Percentiles rank a stretch among this genome's conserved stretches.
Conservation (phyloP, 208 protist genomes). For the Crithidia expoeki region DNA sequence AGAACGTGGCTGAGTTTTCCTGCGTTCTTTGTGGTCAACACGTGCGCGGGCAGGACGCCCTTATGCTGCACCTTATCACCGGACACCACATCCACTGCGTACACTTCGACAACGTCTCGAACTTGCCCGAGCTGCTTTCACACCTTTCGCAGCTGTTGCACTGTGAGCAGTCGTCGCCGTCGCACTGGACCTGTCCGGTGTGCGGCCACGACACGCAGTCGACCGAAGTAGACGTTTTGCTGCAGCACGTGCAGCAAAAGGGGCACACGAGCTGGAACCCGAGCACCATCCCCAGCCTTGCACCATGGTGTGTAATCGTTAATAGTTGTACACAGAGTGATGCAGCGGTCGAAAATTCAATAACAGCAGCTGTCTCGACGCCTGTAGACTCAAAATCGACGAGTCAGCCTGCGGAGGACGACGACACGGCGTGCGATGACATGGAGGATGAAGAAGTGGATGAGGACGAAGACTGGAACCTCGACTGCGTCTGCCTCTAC, state of each 20-base stretch:
- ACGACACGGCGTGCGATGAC: constrained; percentile 30
- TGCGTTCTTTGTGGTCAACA: constrained; percentile 59
- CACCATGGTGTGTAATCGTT: constrained; percentile 40
- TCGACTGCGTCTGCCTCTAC: constrained; percentile 64
- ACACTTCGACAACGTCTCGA: constrained; percentile 64
- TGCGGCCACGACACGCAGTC: constrained; percentile 34
- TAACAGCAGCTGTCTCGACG: not conserved
- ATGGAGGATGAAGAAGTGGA: constrained; percentile 50
- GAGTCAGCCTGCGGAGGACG: constrained; percentile 22
- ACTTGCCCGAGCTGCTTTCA: constrained; percentile 52
- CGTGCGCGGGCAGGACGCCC: constrained; percentile 49
- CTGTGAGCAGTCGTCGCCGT: not conserved
- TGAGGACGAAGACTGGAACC: constrained; percentile 61
- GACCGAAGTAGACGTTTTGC: constrained; percentile 5
- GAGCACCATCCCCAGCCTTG: constrained; percentile 49
- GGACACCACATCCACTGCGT: constrained; percentile 46
- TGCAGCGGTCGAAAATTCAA: not conserved
- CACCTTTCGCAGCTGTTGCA: constrained; percentile 34
- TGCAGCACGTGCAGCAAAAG: constrained; percentile 25
- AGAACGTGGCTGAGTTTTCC: constrained; percentile 32
- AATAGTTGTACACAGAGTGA: not conserved
- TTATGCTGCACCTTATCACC: constrained; percentile 62
- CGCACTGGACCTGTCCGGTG: constrained; percentile 56
- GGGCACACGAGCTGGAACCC: constrained; percentile 56
- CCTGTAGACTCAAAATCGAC: not conserved